These are phyloP conservation scores for Yarrowia sp. DNA, from an alignment of 805 yeast species.

Conservation along the genomic window DNA sequence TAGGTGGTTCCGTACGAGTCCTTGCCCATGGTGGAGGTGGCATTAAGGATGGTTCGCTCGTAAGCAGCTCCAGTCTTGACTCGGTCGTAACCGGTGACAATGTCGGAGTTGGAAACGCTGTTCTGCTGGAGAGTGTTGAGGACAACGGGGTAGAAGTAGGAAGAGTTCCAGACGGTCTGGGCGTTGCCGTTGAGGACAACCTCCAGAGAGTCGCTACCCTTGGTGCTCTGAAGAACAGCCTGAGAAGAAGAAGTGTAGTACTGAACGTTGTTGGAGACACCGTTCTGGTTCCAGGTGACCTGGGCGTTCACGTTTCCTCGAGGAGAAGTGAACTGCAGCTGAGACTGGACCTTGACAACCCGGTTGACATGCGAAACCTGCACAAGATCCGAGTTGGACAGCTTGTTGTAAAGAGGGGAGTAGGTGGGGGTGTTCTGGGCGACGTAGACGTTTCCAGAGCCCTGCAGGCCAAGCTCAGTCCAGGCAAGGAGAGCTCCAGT, in stretches of 20 bases:
- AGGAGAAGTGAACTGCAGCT: background rate
- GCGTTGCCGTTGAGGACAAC: background rate
- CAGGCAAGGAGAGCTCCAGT: constrained; percentile 38
- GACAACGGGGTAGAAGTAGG: constrained; percentile 17
- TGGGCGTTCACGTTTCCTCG: background rate
- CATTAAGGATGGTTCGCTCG: background rate
- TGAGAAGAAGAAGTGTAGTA: constrained; percentile 7
- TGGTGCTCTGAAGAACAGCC: constrained; percentile 15
- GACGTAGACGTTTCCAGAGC: constrained; percentile 31
- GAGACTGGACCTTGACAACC: background rate
- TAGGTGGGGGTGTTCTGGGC: background rate
- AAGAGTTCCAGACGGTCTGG: constrained; percentile 5
- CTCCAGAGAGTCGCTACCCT: background rate
- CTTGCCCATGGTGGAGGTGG: background rate
- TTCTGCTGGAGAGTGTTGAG: background rate
- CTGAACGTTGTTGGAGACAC: constrained; percentile 7
- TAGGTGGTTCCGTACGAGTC: background rate
- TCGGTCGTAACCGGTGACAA: constrained; percentile 13
- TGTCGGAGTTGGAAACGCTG: background rate
- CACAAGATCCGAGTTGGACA: constrained; percentile 4
- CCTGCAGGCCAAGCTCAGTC: constrained; percentile 34
- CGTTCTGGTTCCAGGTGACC: constrained; percentile 16
- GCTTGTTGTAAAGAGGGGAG: background rate
- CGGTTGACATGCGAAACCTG: constrained; percentile 18
- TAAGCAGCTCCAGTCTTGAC: background rate